Base-by-base conservation (phyloP, 2,329 filamentous ascomycete genomes). In the Talaromyces atroroseus region DNA sequence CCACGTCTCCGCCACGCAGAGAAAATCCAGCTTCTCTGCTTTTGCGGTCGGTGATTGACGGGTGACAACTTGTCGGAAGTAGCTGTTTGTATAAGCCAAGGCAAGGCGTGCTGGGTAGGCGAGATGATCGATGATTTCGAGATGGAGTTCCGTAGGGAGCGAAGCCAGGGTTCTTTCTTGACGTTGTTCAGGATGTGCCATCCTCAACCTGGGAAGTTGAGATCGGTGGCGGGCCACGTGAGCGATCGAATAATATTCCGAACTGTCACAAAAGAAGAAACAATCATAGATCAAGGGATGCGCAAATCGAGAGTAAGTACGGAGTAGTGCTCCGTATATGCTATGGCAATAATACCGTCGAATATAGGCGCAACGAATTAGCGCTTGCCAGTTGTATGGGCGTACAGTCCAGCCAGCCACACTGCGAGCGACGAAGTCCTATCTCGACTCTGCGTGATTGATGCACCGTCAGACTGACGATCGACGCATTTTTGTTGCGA, bases 11-110 rank as follows among this genome's bases (percentile, higher is more conserved):
- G n/a, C 47, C 10, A 20, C 47, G 7, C 40, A 52, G 34, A 58
- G 32, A 49, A 32, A 56, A 2, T 29, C 14, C 18, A 55, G 29
- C 24, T 49, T 55, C 24, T 10, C 52, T 21, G 38, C 49, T 18
- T 46, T 48, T 2, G 23, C 29, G 18, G n/a, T 21, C 32, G 52
- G 52, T 36, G 52, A 42, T n/a, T 48, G 52, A 14, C 52, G 49
- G 16, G 36, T 21, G 45, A 58, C 47, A 23, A 54, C 29, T 20
- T 54, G 24, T 18, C 49, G 34, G 34, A 58, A 58, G 49, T 58
- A 58, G 32, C 26, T 40, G 34, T 51, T 58, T n/a, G 57, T 49
- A 45, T 58, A 56, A 49, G 57, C 52, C 36, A 58, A 36, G 18
- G 57, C 52, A 16, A 56, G 23, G 23, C 52, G 49, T 32, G 57